Base-by-base conservation (phyloP, 1,284 basidiomycete genomes). In the Ceratorhiza oryzae-sativae region DNA sequence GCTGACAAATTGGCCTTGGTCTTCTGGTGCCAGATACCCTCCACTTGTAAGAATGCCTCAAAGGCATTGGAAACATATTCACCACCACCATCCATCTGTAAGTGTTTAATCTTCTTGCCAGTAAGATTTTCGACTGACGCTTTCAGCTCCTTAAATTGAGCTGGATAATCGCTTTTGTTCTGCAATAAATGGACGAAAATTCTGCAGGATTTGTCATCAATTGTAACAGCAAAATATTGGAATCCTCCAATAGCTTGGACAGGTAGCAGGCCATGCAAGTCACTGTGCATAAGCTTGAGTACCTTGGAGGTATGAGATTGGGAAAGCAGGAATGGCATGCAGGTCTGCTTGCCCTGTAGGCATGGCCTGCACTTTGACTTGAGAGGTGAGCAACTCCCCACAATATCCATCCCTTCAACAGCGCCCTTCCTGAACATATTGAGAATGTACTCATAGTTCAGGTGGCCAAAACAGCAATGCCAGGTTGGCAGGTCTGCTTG, bases 281-380 rank as follows among this genome's bases (percentile, higher is more conserved):
- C 61, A n/a, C 42, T 74, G 74, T 81, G 81, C n/a, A 82, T 75
- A 12, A 80, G 77, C 13, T 78, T 76, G 15, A 81, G 73, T 34
- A 74, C 62, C 20, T 67, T 20, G 1, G 36, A 39, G 36, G 36
- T 39, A 39, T 39, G 6, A 6, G 36, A 39, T 39, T 39, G 8
- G 36, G 36, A 39, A 6, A 13, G 13, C 36, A 13, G 6, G 36
- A 39, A 71, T 34, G 56, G 59, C n/a, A 62, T 42, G 20, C 72
- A 55, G 20, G 67, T 73, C 30, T 71, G 68, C 48, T 71, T 71
- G 68, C 68, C 68, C 27, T 41, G n/a, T 3, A 71, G 36, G 30
- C 68, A 71, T 23, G 53, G 32, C 12, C 20, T 32, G 45, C 68
- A 71, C 25, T 12, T 27, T 32, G 32, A 6, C 9, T n/a, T 34